These are phyloP conservation scores for Dendrobium nobile DNA, from an alignment of 106 monocot genomes.

Conservation along the genomic window DNA sequence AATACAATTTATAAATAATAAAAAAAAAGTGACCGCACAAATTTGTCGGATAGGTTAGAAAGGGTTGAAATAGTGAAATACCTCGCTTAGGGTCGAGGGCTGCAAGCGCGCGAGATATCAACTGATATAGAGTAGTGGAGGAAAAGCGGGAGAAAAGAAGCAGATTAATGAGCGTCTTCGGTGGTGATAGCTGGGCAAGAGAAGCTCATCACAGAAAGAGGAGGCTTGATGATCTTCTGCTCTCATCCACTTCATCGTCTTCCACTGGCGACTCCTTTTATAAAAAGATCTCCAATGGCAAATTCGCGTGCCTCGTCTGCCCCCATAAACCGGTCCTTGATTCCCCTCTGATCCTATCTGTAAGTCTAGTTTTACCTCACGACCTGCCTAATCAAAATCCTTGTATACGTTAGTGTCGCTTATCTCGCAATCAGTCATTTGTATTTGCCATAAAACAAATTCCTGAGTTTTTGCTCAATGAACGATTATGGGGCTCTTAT, in stretches of 20 bases:
- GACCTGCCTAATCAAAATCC: background rate
- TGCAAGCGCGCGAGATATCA: background rate
- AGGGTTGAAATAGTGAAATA: too few species aligned
- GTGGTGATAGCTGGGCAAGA: conserved; percentile 74
- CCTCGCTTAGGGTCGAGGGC: too few species aligned
- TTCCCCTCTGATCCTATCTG: conserved; percentile 56
- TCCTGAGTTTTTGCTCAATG: background rate
- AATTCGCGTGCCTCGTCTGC: conserved; percentile 64
- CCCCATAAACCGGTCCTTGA: conserved; percentile 61
- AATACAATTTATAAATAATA: too few species aligned
- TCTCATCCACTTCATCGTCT: conserved; percentile 16
- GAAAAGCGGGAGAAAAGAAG: background rate
- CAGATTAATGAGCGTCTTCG: conserved; percentile 57
- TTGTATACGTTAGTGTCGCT: background rate
- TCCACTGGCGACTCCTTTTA: conserved; percentile 19
- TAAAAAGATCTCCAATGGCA: conserved; percentile 66
- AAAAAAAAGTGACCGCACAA: too few species aligned
- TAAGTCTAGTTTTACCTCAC: conserved; percentile 7
- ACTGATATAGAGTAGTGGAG: background rate
- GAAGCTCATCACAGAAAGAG: conserved; percentile 67
- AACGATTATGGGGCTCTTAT: background rate
- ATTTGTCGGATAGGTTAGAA: too few species aligned
- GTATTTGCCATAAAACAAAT: background rate
- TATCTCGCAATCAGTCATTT: background rate
- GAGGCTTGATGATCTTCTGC: conserved; percentile 57